Evolutionary conservation across 495 filamentous ascomycete species (phyloP), one percentile per base, ranked within the genome.

Genomic region (Penicillium flavigenum): DNA sequence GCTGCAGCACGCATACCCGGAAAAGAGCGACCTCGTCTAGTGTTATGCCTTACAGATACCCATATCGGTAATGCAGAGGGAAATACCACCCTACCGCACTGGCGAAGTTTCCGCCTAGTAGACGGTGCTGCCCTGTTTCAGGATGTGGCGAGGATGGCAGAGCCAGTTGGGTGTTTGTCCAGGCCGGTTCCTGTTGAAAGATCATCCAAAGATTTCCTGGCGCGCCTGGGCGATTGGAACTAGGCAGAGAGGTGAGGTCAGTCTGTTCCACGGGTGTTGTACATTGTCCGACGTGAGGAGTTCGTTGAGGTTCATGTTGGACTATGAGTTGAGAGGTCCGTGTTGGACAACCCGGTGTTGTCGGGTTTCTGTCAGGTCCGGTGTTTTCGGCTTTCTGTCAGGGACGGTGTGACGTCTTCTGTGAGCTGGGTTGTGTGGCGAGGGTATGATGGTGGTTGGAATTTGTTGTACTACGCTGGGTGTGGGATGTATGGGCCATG

Each of bases 331-430:
- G 10, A 4, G 10, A 34, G 31, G 1, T 5, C 14, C 10, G 4
- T 12, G 34, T 52, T 17, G 38, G 39, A 20, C 24, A 41, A 19
- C 17, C 36, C n/a, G 38, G 50, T 14, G 14, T 32, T 32, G 22
- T 19, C 46, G 46, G 27, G 2, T 20, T 47, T 16, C n/a, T 17
- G n/a, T 19, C 50, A 52, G 50, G 50, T 22, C 42, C 50, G 22
- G 50, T 43, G 50, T 53, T 32, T 12, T 32, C 31, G 46, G 27
- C 9, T 32, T 48, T 16, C n/a, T 17, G 16, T 5, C 50, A 53
- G 51, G 51, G 7, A 44, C 51, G 24, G 51, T 53, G 51, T 53
- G 51, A 53, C 39, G 38, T 41, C 4, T 9, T 31, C 24, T 17
- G 27, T 27, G 36, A 5, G 12, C 8, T 11, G 29, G 4, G 9